A percentile compares a stretch with the other conserved stretches of the same genome.
Conservation (phyloP, 2,329 filamentous ascomycete genomes). For the Fusarium falciforme region DNA sequence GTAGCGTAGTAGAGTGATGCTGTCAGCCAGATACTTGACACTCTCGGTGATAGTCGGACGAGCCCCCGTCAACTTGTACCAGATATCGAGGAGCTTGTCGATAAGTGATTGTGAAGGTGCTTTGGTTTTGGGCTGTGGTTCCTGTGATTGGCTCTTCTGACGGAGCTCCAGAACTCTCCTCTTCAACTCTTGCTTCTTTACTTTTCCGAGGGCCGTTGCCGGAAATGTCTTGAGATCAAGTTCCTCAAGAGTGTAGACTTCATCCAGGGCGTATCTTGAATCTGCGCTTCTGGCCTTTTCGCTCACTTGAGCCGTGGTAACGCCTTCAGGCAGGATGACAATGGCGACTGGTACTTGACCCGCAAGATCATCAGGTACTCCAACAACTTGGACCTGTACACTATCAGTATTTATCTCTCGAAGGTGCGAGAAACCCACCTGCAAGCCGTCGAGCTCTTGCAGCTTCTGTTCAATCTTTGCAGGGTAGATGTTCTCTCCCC, state of each 20-base stretch:
- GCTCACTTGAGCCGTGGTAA: conserved; percentile 48
- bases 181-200: conserved; percentile 54
- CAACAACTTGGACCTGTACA: conserved; percentile 54
- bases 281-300: conserved; percentile 48
- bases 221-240: conserved; percentile 54
- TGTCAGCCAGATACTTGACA: conserved; percentile 48
- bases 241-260: conserved; percentile 55
- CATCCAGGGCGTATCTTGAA: conserved; percentile 52
- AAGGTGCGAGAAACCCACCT: conserved; percentile 29
- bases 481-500: conserved; percentile 58
- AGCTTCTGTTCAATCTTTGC: conserved; percentile 51
- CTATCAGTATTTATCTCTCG: conserved; percentile 7
- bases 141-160: background rate
- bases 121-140: background rate
- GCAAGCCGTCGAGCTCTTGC: conserved; percentile 47
- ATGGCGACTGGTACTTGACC: conserved; percentile 62
- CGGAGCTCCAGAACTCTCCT: conserved; percentile 33
- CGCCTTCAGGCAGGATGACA: conserved; percentile 48
- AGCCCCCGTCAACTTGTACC: conserved; percentile 47
- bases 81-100: conserved; percentile 39
- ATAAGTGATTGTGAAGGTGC: conserved; percentile 18
- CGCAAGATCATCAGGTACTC: conserved; percentile 56
- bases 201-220: conserved; percentile 57
- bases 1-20: conserved; percentile 52
- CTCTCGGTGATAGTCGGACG: conserved; percentile 41